Evolutionary conservation across 2,329 filamentous ascomycete genomes (phyloP), one percentile per base, ranked within the genome.

Genomic region (Stagonosporopsis tanaceti): DNA sequence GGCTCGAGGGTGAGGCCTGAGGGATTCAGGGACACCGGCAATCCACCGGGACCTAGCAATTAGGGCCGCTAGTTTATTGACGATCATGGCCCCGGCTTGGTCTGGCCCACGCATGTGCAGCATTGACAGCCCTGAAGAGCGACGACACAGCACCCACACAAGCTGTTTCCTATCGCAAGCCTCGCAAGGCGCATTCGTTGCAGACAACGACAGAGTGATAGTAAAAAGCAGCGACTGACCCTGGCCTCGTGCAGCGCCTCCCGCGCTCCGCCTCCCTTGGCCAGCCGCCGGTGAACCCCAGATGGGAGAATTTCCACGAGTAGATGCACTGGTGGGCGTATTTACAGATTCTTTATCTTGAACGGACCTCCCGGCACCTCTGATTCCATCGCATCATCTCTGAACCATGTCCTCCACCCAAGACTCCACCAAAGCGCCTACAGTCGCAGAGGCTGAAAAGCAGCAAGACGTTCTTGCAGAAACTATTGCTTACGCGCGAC

Each of bases 221-320:
- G 32, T n/a, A 4, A 12, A 7, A 15, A 24, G 38, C 9, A 12
- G 15, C 38, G 25, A 40, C 24, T 57, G 54, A 53, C 44, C 20
- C 3, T 15, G 37, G 25, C 40, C 44, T 44, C 48, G 48, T 48
- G 54, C 20, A 34, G 48, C 44, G 54, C 54, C 50, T 53, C 48
- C 27, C 24, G 9, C 32, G 34, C 54, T 57, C 48, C 48, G 54
- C 54, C 54, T 20, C 34, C 25, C 54, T 57, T 57, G 48, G 48
- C 54, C 38, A 39, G 17, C 39, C 17, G 30, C 53, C 48, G 44
- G 54, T 57, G 44, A 57, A 41, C 38, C 12, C 7, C 42, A 27
- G 11, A n/a, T n/a, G 38, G 17, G n/a, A 47, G 32, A 48, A 39
- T n/a, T 48, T 48, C 44, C 48, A 52, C 44, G 48, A 57, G 54